phyloP scores from a whole-genome alignment of 768 basidiomycete genomes.

The Auricularia sp. region DNA sequence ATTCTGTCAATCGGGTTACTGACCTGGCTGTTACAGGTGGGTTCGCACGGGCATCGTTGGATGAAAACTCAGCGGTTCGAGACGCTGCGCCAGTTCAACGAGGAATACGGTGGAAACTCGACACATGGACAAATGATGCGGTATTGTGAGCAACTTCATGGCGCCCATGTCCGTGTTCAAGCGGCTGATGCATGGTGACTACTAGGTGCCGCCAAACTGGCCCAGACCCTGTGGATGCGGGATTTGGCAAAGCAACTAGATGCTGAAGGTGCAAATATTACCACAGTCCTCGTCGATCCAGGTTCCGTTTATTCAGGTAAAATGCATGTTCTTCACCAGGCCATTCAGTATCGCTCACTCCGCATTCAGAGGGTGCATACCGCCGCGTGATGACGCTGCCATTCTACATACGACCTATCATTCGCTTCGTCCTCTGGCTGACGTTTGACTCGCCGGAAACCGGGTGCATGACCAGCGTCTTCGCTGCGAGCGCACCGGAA shows the following conservation, averaged over 20 bases:
- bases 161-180: not conserved
- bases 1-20: not conserved
- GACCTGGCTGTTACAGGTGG: not conserved
- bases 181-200: not conserved
- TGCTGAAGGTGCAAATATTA: not conserved
- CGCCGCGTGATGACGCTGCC: not conserved
- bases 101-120: not conserved
- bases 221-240: not conserved
- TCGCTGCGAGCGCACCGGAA: conserved; percentile 21
- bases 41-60: not conserved
- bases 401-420: conserved; percentile 9
- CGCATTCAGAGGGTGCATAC: not conserved
- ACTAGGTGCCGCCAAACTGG: not conserved
- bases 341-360: not conserved
- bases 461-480: conserved; percentile 19
- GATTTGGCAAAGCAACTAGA: not conserved
- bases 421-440: conserved; percentile 13
- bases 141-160: not conserved
- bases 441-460: conserved; percentile 12
- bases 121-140: not conserved
- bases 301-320: conserved; percentile 1
- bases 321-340: not conserved
- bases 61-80: not conserved
- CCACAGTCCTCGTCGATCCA: not conserved
- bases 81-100: not conserved